These are phyloP conservation scores for Synchytrium microbalum DNA, from an alignment of 371 early-diverging fungal genomes.

Conservation along the genomic window DNA sequence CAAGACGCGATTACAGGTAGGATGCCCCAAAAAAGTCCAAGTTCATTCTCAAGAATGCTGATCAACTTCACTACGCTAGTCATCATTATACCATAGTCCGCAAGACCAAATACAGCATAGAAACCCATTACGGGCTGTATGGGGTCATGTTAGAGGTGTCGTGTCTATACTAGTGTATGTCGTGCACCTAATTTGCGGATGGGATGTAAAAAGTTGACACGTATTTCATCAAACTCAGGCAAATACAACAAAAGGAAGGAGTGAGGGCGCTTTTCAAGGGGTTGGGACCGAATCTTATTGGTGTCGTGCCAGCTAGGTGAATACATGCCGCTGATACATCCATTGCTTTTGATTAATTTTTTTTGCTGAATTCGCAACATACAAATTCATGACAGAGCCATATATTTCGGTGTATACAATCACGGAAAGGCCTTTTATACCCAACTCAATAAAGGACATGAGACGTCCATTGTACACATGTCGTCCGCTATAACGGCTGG, in stretches of 20 bases:
- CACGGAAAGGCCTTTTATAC: slow-evolving; percentile 74
- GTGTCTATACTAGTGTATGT: neutral
- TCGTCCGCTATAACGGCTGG: slow-evolving; percentile 80
- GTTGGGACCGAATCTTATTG: slow-evolving; percentile 83
- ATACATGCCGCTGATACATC: neutral
- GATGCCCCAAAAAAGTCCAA: neutral
- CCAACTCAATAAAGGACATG: slow-evolving; percentile 60
- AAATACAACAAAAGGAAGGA: slow-evolving; percentile 73
- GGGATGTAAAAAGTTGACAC: no score
- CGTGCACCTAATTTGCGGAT: no score
- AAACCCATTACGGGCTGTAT: slow-evolving; percentile 17
- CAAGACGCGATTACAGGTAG: slow-evolving; percentile 78
- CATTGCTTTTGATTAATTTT: slow-evolving; percentile 4
- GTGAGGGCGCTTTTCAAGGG: slow-evolving; percentile 84
- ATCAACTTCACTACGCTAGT: no score
- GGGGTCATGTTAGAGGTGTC: slow-evolving; percentile 1
- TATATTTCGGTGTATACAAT: slow-evolving; percentile 84
- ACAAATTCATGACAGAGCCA: slow-evolving; percentile 49
- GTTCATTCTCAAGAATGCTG: slow-evolving; percentile 1
- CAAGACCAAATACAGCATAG: slow-evolving; percentile 2
- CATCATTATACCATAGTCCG: slow-evolving; percentile 21
- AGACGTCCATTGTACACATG: slow-evolving; percentile 73
- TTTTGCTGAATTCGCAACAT: neutral
- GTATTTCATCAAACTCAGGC: no score
- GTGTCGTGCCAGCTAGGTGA: slow-evolving; percentile 86